These are phyloP conservation scores for Ganoderma boninense DNA, from an alignment of 1,284 basidiomycete genomes.

Conservation along the genomic window DNA sequence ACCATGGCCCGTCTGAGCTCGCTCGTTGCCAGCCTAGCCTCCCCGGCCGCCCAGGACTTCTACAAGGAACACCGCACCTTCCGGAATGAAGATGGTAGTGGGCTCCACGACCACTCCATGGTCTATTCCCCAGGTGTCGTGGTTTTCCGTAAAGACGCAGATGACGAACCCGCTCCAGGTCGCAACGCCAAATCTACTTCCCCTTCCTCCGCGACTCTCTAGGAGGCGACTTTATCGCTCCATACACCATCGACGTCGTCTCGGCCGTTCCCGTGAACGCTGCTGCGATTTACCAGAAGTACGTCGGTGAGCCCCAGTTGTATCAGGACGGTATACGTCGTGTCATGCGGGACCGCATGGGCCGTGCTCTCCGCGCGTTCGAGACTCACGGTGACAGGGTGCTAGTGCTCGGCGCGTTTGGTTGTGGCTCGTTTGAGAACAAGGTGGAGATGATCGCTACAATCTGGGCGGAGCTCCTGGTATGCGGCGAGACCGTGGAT, in stretches of 20 bases:
- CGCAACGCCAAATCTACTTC: slow-evolving; percentile 17
- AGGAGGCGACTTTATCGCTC: slow-evolving; percentile 47
- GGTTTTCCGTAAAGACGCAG: slow-evolving; percentile 54
- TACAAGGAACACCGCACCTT: slow-evolving; percentile 52
- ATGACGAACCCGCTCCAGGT: slow-evolving; percentile 32
- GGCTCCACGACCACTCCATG: slow-evolving; percentile 56
- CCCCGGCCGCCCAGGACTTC: slow-evolving; percentile 50
- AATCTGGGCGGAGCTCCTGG: slow-evolving; percentile 66
- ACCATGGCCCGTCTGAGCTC: slow-evolving; percentile 53
- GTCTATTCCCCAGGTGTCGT: slow-evolving; percentile 58
- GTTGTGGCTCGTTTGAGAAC: slow-evolving; percentile 54
- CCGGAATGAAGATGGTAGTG: slow-evolving; percentile 45
- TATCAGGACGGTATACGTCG: slow-evolving; percentile 51
- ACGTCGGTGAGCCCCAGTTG: slow-evolving; percentile 44
- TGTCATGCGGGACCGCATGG: slow-evolving; percentile 51
- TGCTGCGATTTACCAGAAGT: slow-evolving; percentile 50
- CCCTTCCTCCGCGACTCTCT: slow-evolving; percentile 32
- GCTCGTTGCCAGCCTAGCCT: slow-evolving; percentile 51
- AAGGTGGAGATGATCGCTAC: slow-evolving; percentile 56
- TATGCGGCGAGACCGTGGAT: slow-evolving; percentile 44
- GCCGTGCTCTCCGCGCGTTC: slow-evolving; percentile 54
- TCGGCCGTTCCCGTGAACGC: slow-evolving; percentile 56
- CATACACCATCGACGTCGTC: slow-evolving; percentile 54
- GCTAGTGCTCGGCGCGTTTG: slow-evolving; percentile 58
- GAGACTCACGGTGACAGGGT: slow-evolving; percentile 52